A percentile compares a stretch with the other conserved stretches of the same genome.
These are phyloP conservation scores for Pestalotiopsis sp. DNA, from an alignment of 2,329 filamentous ascomycete species.

Conservation along the genomic window DNA sequence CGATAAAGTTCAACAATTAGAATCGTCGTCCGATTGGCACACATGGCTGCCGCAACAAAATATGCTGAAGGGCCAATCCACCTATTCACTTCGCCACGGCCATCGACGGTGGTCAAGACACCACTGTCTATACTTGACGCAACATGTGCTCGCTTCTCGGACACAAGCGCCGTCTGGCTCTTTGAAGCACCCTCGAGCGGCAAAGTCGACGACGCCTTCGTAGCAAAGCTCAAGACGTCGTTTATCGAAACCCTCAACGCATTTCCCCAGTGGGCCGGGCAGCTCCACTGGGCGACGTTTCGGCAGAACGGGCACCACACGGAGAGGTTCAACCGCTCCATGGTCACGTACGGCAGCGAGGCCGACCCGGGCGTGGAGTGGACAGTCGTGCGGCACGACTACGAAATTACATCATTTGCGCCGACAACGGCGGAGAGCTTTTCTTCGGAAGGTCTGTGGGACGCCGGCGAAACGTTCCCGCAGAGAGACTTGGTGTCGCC, in stretches of 20 bases:
- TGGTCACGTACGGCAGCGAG: constrained; percentile 36
- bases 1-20: background rate
- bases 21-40: background rate
- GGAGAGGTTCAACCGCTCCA: constrained; percentile 36
- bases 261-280: constrained; percentile 46
- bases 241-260: constrained; percentile 37
- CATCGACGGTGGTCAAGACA: background rate
- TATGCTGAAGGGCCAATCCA: background rate
- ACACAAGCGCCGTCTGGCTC: constrained; percentile 46
- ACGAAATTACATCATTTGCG: constrained; percentile 31
- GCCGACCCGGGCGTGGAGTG: constrained; percentile 46
- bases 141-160: constrained; percentile 40
- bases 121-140: constrained; percentile 45
- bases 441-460: constrained; percentile 19
- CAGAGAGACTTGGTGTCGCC: constrained; percentile 35
- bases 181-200: constrained; percentile 33
- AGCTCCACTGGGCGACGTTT: constrained; percentile 38
- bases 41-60: background rate
- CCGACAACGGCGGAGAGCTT: constrained; percentile 26
- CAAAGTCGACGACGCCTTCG: background rate
- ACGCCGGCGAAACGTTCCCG: constrained; percentile 37
- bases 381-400: constrained; percentile 31
- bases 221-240: constrained; percentile 21
- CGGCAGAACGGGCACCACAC: constrained; percentile 22
- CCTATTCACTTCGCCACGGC: constrained; percentile 12